Percentiles rank a stretch among this genome's conserved stretches.
Conservation (phyloP, 176 grass and related monocot genomes). For the Phoenix dactylifera region DNA sequence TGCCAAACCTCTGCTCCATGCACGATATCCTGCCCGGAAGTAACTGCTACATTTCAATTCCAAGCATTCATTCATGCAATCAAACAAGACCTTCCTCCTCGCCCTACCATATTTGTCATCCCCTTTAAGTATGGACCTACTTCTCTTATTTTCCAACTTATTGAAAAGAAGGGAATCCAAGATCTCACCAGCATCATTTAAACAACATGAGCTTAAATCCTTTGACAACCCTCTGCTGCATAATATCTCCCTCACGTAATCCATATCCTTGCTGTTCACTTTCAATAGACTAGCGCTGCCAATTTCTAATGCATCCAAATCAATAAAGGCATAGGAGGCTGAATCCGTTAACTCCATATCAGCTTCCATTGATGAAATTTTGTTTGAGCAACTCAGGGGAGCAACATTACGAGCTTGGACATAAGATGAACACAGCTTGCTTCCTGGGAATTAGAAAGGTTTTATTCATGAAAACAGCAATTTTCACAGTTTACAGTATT, state of each 20-base stretch:
- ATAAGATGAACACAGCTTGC: slow-evolving; percentile 28
- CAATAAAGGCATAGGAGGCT: slow-evolving; percentile 32
- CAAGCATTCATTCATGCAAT: slow-evolving; percentile 61
- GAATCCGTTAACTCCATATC: slow-evolving; percentile 41
- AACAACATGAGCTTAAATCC: slow-evolving; percentile 24
- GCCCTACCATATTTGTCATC: slow-evolving; percentile 7
- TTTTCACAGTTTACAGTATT: background rate
- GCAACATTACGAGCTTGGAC: slow-evolving; percentile 37
- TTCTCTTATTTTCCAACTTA: slow-evolving; percentile 30
- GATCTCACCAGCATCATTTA: slow-evolving; percentile 13
- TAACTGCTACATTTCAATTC: slow-evolving; percentile 36
- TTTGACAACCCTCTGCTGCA: slow-evolving; percentile 21
- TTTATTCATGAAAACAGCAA: background rate
- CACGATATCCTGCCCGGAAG: slow-evolving; percentile 61
- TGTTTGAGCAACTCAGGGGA: slow-evolving; percentile 23
- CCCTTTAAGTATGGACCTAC: slow-evolving; percentile 23
- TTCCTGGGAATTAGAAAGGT: slow-evolving; percentile 24
- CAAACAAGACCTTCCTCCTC: slow-evolving; percentile 41
- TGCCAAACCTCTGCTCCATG: slow-evolving; percentile 57
- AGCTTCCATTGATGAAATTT: slow-evolving; percentile 24
- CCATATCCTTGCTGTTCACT: slow-evolving; percentile 29
- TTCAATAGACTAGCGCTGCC: slow-evolving; percentile 12
- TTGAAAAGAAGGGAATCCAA: slow-evolving; percentile 44
- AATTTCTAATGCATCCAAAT: slow-evolving; percentile 31
- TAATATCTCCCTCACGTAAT: slow-evolving; percentile 52